Conservation (phyloP, 495 filamentous ascomycete species). For the Gamarada debralockiae region DNA sequence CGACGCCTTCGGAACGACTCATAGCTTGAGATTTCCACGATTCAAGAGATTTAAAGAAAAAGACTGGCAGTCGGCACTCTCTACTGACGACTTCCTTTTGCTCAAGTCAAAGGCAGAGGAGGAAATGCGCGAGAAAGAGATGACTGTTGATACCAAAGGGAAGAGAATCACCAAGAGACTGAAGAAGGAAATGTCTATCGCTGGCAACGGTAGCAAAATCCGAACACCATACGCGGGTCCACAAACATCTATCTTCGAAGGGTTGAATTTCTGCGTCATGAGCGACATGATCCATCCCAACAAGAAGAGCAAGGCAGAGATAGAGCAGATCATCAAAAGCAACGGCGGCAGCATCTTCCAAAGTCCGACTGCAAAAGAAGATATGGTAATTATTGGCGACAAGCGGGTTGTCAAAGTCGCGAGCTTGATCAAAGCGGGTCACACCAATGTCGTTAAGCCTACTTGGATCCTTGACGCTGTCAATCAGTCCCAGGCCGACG, state of each 20-base stretch:
- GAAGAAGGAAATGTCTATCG: constrained; percentile 69
- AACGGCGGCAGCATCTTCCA: constrained; percentile 85
- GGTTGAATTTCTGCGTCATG: constrained; percentile 70
- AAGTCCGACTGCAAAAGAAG: constrained; percentile 53
- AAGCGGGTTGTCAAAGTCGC: constrained; percentile 83
- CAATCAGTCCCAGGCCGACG: constrained; percentile 59
- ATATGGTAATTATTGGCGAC: constrained; percentile 74
- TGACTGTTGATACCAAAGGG: constrained; percentile 74
- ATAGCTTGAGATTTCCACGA: constrained; percentile 87
- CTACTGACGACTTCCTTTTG: constrained; percentile 69
- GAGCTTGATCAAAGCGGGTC: constrained; percentile 66
- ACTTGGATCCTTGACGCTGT: constrained; percentile 76
- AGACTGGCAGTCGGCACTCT: constrained; percentile 75
- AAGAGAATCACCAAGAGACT: constrained; percentile 57
- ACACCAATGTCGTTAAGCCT: constrained; percentile 69
- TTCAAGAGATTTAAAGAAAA: constrained; percentile 87
- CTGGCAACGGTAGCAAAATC: constrained; percentile 55
- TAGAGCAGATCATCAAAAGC: constrained; percentile 84
- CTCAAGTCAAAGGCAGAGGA: constrained; percentile 72
- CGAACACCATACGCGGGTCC: constrained; percentile 50
- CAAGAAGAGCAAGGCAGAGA: constrained; percentile 71
- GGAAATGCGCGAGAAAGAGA: constrained; percentile 65
- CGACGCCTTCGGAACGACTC: constrained; percentile 70
- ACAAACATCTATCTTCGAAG: constrained; percentile 62
- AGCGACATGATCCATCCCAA: constrained; percentile 37